Base-by-base conservation (phyloP, 2,329 filamentous ascomycete genomes). In the Ophiostoma fasciatum region DNA sequence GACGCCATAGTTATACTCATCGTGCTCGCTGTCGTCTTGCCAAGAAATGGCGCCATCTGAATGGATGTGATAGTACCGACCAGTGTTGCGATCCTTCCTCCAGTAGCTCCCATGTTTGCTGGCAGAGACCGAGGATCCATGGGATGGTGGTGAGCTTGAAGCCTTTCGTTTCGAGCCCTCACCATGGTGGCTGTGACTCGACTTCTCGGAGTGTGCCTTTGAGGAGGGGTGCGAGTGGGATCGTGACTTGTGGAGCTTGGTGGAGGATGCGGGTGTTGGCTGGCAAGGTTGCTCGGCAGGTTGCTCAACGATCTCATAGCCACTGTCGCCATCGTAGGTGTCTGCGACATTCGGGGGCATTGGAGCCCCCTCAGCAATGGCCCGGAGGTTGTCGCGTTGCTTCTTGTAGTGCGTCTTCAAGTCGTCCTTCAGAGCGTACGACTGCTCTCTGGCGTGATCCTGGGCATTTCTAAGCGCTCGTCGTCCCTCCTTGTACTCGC, bases 361-460 rank as follows among this genome's bases (percentile, higher is more conserved):
- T n/a, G n/a, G n/a, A n/a, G n/a, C n/a, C n/a, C n/a, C n/a, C n/a
- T n/a, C n/a, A n/a, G n/a, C n/a, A n/a, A n/a, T n/a, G n/a, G n/a
- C n/a, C n/a, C n/a, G n/a, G n/a, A n/a, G n/a, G n/a, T n/a, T n/a
- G n/a, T n/a, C 27, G 27, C 32, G 32, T 25, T 35, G 23, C 32
- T 41, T 8, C 21, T 31, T 37, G 21, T 35, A 30, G 17, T 33
- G 26, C 26, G n/a, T 32, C 29, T 25, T 36, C 14, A 41, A n/a
- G 23, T 39, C 29, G 22, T 42, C 39, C 29, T 31, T 38, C 18
- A 39, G 30, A 7, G 27, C 34, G 19, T 31, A 31, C 11, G 39
- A 42, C 33, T 43, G 31, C 17, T 33, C 14, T 25, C 33, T 33
- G 5, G 41, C 36, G 18, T 33, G 26, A 30, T 39, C 39, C 18